phyloP scores from a whole-genome alignment of 306 rosid genomes.

The Lablab purpureus region DNA sequence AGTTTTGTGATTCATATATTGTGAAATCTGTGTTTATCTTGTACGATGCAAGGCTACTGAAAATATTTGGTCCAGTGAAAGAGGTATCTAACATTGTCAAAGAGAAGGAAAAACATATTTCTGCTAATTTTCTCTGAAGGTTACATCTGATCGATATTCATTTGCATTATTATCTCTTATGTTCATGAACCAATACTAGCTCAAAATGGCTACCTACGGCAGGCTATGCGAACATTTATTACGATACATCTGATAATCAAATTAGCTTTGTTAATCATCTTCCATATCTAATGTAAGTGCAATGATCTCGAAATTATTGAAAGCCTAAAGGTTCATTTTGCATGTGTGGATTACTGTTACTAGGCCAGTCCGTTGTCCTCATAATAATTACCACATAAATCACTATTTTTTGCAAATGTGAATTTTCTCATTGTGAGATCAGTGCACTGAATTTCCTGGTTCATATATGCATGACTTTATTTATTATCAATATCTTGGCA shows the following conservation, averaged over 20 bases:
- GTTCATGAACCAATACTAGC: constrained; percentile 17
- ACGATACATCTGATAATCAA: neutral
- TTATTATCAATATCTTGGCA: neutral
- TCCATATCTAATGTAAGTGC: constrained; percentile 7
- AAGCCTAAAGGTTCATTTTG: neutral
- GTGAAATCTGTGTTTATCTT: constrained; percentile 25
- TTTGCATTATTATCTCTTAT: constrained; percentile 12
- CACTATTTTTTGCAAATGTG: neutral
- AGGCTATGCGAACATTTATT: constrained; percentile 6
- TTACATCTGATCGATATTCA: neutral
- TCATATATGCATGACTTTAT: neutral
- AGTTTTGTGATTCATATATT: constrained; percentile 7
- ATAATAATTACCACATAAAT: neutral
- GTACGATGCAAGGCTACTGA: constrained; percentile 12
- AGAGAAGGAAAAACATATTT: constrained; percentile 2
- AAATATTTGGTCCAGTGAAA: constrained; percentile 1
- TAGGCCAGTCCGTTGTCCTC: neutral
- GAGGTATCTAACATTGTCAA: constrained; percentile 4
- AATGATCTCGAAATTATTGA: constrained; percentile 26
- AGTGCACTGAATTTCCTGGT: constrained; percentile 23
- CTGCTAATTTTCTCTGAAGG: constrained; percentile 1
- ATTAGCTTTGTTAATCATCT: constrained; percentile 9
- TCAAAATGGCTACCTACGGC: neutral
- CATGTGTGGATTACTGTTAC: neutral
- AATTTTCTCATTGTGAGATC: constrained; percentile 6